phyloP scores from a whole-genome alignment of 176 grass and related monocot species.

The Olyra latifolia region DNA sequence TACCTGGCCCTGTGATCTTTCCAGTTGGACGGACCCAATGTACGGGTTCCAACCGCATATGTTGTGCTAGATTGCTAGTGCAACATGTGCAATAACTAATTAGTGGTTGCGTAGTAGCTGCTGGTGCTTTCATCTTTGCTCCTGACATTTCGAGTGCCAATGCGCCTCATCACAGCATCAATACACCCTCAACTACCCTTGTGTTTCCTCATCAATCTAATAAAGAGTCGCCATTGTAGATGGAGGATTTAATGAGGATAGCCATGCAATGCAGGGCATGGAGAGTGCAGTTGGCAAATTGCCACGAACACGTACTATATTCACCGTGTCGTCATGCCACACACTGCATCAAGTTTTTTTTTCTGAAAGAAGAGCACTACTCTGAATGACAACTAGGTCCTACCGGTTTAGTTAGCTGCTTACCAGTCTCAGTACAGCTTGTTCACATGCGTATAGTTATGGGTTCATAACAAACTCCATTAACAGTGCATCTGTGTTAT shows the following conservation, averaged over 20 bases:
- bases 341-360: background rate
- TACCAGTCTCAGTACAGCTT: constrained; percentile 18
- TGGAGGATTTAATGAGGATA: constrained; percentile 45
- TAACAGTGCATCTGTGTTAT: background rate
- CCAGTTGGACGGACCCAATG: constrained; percentile 11
- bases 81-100: constrained; percentile 43
- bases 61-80: background rate
- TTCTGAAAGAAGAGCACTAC: background rate
- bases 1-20: background rate
- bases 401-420: background rate
- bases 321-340: constrained; percentile 9
- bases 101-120: constrained; percentile 46
- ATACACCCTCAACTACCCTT: constrained; percentile 30
- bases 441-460: constrained; percentile 20
- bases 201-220: constrained; percentile 15
- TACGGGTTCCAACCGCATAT: constrained; percentile 3
- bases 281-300: constrained; percentile 9
- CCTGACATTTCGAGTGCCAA: constrained; percentile 7
- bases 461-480: constrained; percentile 30
- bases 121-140: constrained; percentile 35
- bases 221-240: constrained; percentile 63
- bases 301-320: constrained; percentile 18
- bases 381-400: constrained; percentile 4
- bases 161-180: constrained; percentile 29
- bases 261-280: constrained; percentile 17